These are phyloP conservation scores for Paraconiothyrium brasiliense DNA, from an alignment of 2,329 filamentous ascomycete species.

Conservation along the genomic window DNA sequence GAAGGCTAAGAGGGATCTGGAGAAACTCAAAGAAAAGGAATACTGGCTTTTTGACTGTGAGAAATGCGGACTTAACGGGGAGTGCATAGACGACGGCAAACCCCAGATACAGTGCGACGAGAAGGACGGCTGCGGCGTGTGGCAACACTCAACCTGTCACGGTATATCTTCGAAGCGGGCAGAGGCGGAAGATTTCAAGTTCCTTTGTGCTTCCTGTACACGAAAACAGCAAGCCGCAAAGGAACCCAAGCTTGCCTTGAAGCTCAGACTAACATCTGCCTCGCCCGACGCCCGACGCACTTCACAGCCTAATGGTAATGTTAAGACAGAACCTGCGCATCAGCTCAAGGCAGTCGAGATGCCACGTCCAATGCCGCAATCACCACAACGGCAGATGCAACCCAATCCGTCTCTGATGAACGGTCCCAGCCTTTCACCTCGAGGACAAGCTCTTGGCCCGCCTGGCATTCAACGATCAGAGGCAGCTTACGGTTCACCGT, in stretches of 20 bases:
- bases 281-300: slow-evolving; percentile 50
- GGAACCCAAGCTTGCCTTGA: slow-evolving; percentile 70
- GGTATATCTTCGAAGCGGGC: slow-evolving; percentile 81
- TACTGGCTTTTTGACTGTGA: slow-evolving; percentile 95
- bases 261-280: slow-evolving; percentile 64
- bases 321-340: slow-evolving; percentile 19
- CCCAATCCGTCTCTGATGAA: slow-evolving; percentile 47
- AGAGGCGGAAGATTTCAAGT: slow-evolving; percentile 91
- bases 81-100: slow-evolving; percentile 88
- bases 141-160: slow-evolving; percentile 96
- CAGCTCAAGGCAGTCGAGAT: slow-evolving; percentile 33
- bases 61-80: slow-evolving; percentile 86
- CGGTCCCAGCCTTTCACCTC: slow-evolving; percentile 56
- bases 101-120: slow-evolving; percentile 91
- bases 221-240: slow-evolving; percentile 70
- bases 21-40: slow-evolving; percentile 74
- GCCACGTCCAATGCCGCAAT: slow-evolving; percentile 27
- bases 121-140: slow-evolving; percentile 78
- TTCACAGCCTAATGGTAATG: slow-evolving; percentile 30
- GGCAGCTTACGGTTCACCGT: slow-evolving; percentile 47
- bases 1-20: slow-evolving; percentile 77
- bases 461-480: slow-evolving; percentile 52
- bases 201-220: slow-evolving; percentile 82
- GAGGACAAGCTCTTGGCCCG: slow-evolving; percentile 55
- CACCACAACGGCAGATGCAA: slow-evolving; percentile 31